Evolutionary conservation across 148 eudicot species (phyloP).

Genomic region (Rhododendron molle): DNA sequence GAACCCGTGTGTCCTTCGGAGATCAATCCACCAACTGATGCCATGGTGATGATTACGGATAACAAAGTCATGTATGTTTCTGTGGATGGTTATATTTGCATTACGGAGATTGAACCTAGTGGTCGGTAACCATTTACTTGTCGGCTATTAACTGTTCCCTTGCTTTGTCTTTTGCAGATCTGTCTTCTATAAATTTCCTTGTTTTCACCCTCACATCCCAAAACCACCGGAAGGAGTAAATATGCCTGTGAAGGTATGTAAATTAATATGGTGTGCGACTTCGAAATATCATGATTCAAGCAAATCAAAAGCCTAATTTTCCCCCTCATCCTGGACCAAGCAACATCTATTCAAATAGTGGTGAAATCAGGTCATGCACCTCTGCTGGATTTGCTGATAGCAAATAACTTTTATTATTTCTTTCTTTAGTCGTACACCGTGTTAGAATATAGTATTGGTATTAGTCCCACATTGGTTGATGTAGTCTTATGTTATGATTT

Average conservation of each 20-base stretch:
- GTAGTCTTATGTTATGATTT: too few species aligned
- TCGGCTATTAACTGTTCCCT: background rate
- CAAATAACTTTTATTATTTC: background rate
- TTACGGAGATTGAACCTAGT: background rate
- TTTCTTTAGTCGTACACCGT: background rate
- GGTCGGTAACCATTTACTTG: background rate
- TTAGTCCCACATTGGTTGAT: too few species aligned
- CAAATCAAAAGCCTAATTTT: background rate
- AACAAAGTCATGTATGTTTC: conserved; percentile 31
- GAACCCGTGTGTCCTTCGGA: conserved; percentile 12
- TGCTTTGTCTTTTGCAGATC: conserved; percentile 18
- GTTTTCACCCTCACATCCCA: conserved; percentile 28
- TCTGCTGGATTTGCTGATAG: background rate
- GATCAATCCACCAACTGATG: conserved; percentile 21
- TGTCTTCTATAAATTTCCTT: conserved; percentile 25
- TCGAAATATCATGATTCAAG: background rate
- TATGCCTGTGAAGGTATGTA: conserved; percentile 21
- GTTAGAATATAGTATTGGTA: too few species aligned
- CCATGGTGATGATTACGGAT: conserved; percentile 15
- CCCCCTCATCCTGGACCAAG: background rate
- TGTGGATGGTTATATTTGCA: conserved; percentile 4
- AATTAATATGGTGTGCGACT: background rate
- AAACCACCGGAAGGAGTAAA: conserved; percentile 22
- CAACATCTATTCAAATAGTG: background rate
- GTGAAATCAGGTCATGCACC: background rate